A percentile compares a stretch with the other conserved stretches of the same genome.
Evolutionary conservation across 2,329 filamentous ascomycete species (phyloP).

Genomic region (Dissoconium aciculare): DNA sequence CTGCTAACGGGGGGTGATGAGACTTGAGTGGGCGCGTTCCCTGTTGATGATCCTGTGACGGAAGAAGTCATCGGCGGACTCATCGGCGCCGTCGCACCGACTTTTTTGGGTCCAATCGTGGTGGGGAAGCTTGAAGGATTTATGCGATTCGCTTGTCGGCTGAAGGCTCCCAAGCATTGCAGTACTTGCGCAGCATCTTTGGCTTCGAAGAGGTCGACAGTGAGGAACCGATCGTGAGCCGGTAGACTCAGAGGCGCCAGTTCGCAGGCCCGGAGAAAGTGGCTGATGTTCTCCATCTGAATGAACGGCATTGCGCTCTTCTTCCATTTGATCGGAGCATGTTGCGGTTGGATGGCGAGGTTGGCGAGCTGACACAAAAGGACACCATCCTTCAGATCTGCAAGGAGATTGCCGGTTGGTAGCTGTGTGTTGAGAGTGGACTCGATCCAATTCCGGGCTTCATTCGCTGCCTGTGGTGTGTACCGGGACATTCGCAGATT

Average conservation of each 20-base stretch:
- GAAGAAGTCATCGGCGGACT: conserved; percentile 35
- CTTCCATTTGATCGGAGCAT: conserved; percentile 77
- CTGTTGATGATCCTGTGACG: conserved; percentile 41
- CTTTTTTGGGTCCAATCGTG: conserved; percentile 58
- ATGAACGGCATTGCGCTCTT: conserved; percentile 91
- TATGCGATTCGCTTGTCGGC: conserved; percentile 61
- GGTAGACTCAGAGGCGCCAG: conserved; percentile 70
- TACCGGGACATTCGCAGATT: conserved; percentile 85
- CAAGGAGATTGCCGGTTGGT: conserved; percentile 60
- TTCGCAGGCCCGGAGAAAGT: conserved; percentile 83
- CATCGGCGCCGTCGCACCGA: conserved; percentile 29
- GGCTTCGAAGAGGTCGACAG: conserved; percentile 85
- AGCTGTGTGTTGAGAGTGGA: conserved; percentile 59
- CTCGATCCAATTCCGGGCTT: conserved; percentile 77
- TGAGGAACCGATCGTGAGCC: conserved; percentile 90
- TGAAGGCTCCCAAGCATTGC: conserved; percentile 85
- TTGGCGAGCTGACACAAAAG: conserved; percentile 90
- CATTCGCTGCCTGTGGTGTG: conserved; percentile 76
- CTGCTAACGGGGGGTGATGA: conserved; percentile 54
- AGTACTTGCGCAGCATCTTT: conserved; percentile 95
- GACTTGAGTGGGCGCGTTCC: no score
- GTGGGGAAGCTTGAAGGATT: conserved; percentile 61
- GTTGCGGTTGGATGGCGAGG: conserved; percentile 56
- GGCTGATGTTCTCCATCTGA: conserved; percentile 98
- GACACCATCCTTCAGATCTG: conserved; percentile 77